These are phyloP conservation scores for Toxicodendron radicans DNA, from an alignment of 345 rosid genomes.

Conservation along the genomic window DNA sequence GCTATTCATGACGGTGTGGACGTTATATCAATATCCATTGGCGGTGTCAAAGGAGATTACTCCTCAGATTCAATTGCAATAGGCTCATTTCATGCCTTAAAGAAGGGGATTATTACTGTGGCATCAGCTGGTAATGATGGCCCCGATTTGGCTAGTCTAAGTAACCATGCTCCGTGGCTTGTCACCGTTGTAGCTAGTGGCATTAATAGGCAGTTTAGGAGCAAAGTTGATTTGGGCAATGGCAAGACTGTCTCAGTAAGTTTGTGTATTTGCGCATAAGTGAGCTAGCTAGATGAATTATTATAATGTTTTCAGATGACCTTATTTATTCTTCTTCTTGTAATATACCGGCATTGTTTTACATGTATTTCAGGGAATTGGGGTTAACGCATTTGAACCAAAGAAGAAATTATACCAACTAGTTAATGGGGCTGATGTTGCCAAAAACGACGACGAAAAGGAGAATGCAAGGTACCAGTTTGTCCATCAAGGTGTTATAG, in stretches of 20 bases:
- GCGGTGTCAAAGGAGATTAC: constrained; percentile 44
- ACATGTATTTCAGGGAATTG: constrained; percentile 21
- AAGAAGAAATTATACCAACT: constrained; percentile 59
- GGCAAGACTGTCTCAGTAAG: constrained; percentile 59
- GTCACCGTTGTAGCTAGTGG: constrained; percentile 88
- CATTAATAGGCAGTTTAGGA: constrained; percentile 67
- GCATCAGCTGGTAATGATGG: constrained; percentile 85
- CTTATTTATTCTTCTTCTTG: neutral
- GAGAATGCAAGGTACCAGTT: constrained; percentile 43
- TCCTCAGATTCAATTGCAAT: constrained; percentile 53
- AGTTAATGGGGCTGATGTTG: constrained; percentile 68
- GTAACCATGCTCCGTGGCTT: constrained; percentile 88
- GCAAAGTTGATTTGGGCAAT: constrained; percentile 60
- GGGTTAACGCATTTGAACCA: constrained; percentile 57
- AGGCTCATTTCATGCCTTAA: constrained; percentile 82
- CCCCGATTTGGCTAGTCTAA: constrained; percentile 45
- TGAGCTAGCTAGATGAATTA: too few species aligned
- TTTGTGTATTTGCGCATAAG: neutral
- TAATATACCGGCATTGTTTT: neutral
- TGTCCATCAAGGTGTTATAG: neutral
- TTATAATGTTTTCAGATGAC: too few species aligned
- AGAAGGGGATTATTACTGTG: constrained; percentile 76
- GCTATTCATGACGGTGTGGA: constrained; percentile 83
- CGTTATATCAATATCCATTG: constrained; percentile 71
- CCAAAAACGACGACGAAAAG: constrained; percentile 31